phyloP scores from a whole-genome alignment of 1,284 basidiomycete genomes.

The Cryptococcus hybrid region DNA sequence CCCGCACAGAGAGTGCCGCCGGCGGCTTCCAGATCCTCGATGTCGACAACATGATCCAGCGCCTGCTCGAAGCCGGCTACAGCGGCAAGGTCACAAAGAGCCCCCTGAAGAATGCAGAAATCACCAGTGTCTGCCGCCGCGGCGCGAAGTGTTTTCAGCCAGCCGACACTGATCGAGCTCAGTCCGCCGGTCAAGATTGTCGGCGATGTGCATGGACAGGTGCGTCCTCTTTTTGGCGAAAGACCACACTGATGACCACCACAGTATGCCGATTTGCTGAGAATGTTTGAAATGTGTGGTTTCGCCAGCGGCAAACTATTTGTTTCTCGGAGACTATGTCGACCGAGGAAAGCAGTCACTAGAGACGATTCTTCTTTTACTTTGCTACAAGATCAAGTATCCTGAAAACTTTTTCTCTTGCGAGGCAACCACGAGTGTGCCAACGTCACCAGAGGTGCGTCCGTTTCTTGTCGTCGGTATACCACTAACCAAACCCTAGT shows the following conservation, averaged over 20 bases:
- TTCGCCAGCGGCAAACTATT: slow-evolving; percentile 63
- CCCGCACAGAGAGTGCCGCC: slow-evolving; percentile 3
- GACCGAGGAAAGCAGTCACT: slow-evolving; percentile 62
- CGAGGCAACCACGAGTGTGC: slow-evolving; percentile 64
- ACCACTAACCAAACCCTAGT: slow-evolving; percentile 34
- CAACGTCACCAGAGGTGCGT: slow-evolving; percentile 54
- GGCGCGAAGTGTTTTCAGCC: slow-evolving; percentile 93
- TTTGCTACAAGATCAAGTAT: slow-evolving; percentile 62
- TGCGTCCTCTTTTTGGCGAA: not conserved
- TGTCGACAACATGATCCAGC: slow-evolving; percentile 98
- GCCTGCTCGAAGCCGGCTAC: slow-evolving; percentile 95
- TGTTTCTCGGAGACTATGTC: slow-evolving; percentile 63
- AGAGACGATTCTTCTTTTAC: slow-evolving; percentile 59
- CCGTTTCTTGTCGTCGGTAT: too few relatives aligned
- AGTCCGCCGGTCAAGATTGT: slow-evolving; percentile 99
- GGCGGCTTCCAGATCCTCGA: slow-evolving; percentile 57
- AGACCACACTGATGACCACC: too few relatives aligned
- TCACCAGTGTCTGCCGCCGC: slow-evolving; percentile 90
- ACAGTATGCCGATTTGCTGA: slow-evolving; percentile 61
- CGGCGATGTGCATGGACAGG: slow-evolving; percentile 96
- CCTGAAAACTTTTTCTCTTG: slow-evolving; percentile 64
- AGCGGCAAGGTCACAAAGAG: slow-evolving; percentile 94
- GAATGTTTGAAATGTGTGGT: slow-evolving; percentile 61
- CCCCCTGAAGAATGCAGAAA: slow-evolving; percentile 96
- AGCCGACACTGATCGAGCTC: slow-evolving; percentile 96